Evolutionary conservation across 2,329 filamentous ascomycete species (phyloP), one percentile per base, ranked within the genome.

Genomic region (Lecanoromycetidae sp.): DNA sequence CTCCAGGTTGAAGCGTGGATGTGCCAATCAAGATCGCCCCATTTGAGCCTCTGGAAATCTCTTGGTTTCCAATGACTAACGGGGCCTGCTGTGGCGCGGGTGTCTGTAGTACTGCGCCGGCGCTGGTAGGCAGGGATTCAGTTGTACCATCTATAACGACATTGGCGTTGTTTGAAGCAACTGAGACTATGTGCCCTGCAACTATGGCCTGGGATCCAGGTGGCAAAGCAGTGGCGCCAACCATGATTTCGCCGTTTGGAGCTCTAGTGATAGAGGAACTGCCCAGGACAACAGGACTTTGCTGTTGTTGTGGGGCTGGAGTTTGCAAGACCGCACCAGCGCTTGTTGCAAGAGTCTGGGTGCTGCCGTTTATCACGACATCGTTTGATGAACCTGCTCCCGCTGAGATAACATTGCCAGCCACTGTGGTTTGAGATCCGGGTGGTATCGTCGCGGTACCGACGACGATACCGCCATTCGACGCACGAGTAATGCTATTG

Each of bases 391-490:
- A 40, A n/a, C 15, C 17, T 15, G 19, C 37, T 22, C 19, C 17
- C 37, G 26, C n/a, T 17, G 19, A 22, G 17, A 22, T 22, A n/a
- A 26, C 22, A 22, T 15, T 3, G 3, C 37, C 37, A 9, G 40
- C 26, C 2, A 44, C 23, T 17, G 30, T 34, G 40, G 40, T 17
- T 44, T 20, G 15, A 19, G 40, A 25, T 8, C 26, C 26, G 15
- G 40, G 40, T 20, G 40, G 26, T 4, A 44, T 23, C 8, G 40
- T 44, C 8, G 26, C 19, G 13, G 23, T 19, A 10, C 23, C 40
- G 30, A 44, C 5, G 40, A 44, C 26, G 9, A 44, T 9, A 19
- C 40, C 40, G 40, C 40, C 40, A n/a, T 44, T 44, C 19, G 15
- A 15, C n/a, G 40, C 40, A 10, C 40, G 27, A 22, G 26, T 30